Base-by-base conservation (phyloP, 768 basidiomycete genomes). In the Kockovaella imperatae region DNA sequence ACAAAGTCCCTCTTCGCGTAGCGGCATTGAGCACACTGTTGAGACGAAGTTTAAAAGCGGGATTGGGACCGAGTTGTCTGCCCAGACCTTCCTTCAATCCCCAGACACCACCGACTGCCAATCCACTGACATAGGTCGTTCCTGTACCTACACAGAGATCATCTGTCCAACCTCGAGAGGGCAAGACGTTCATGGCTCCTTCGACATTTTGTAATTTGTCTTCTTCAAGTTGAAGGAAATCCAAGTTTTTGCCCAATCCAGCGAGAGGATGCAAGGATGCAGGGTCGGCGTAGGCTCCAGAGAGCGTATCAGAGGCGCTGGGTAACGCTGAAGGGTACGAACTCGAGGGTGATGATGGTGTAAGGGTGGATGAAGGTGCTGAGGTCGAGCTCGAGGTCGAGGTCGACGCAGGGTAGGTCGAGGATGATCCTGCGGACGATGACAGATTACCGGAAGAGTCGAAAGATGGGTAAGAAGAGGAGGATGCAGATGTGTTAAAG, bases 91-190 rank as follows among this genome's bases (percentile, higher is more conserved):
- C 93, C 66, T 87, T 84, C 65, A 96, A 74, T 54, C 95, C 95
- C 89, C 93, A 96, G 64, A 82, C 74, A 66, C 93, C 95, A 70
- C 95, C 95, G 73, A 91, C 77, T 68, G 84, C 83, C 74, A 97
- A 81, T 72, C 95, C 93, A 96, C 75, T 50, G 72, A 99, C 82
- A 81, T 99, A 99, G 76, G 90, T 95, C 59, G 91, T 91, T 56
- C 95, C 95, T 64, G 91, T 96, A 67, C 95, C 95, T 75, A 97
- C 96, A 80, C 90, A 96, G 52, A 99, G 75, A 76, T 99, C 95
- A 76, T 99, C 95, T 75, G 88, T 87, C 91, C 89, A 97, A 55
- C 95, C 90, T 76, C 95, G 78, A 70, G 84, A 86, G 60, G 91
- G 90, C 57, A 99, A 80, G 50, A 91, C 90, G 52, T 86, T 89